Evolutionary conservation across 345 rosid genomes (phyloP).

Genomic region (Acer saccharum): DNA sequence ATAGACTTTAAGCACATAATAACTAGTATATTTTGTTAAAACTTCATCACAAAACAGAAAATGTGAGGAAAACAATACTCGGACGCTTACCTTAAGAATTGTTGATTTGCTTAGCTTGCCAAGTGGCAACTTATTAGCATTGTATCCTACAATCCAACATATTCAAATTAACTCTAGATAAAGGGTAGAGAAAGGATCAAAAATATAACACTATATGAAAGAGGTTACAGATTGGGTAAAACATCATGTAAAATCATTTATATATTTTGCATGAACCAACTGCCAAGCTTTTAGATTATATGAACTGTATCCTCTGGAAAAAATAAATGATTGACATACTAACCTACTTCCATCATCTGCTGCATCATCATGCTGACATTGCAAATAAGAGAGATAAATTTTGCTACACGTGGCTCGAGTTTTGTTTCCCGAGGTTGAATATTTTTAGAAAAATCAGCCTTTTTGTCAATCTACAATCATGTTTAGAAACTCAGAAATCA

Average conservation of each 20-base stretch:
- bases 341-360: conserved; percentile 96
- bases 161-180: neutral
- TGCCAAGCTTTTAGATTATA: conserved; percentile 1
- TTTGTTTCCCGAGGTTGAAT: conserved; percentile 64
- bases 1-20: neutral
- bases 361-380: conserved; percentile 89
- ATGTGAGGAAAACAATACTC: neutral
- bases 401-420: conserved; percentile 68
- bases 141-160: conserved; percentile 49
- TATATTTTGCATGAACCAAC: conserved; percentile 4
- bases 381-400: conserved; percentile 83
- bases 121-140: conserved; percentile 90
- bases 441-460: conserved; percentile 35
- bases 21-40: neutral
- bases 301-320: conserved; percentile 8
- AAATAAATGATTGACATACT: conserved; percentile 23
- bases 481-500: conserved; percentile 20
- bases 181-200: conserved; percentile 6
- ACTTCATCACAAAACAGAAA: neutral
- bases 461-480: conserved; percentile 41
- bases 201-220: neutral
- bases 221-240: neutral
- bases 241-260: neutral
- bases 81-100: conserved; percentile 49
- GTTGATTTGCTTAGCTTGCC: conserved; percentile 90